Evolutionary conservation across 345 rosid species (phyloP).

Genomic region (Eucalyptus caleyi): DNA sequence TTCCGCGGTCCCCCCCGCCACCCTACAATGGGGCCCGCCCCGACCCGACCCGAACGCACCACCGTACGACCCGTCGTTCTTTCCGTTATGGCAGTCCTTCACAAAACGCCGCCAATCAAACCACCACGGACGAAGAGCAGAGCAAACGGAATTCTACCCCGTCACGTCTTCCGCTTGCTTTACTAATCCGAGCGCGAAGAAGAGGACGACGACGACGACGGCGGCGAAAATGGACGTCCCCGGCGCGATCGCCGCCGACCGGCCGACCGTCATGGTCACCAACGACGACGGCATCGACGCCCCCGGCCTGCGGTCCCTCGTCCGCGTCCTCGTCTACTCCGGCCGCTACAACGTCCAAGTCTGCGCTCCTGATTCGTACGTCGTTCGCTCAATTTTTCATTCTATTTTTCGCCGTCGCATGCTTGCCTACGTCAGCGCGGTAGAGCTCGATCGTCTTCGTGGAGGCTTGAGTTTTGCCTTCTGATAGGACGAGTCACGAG

Average conservation of each 20-base stretch:
- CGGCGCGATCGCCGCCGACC: not conserved
- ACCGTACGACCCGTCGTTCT: not conserved
- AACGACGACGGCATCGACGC: constrained; percentile 98
- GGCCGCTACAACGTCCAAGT: constrained; percentile 53
- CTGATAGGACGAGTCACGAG: not conserved
- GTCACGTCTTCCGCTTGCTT: not conserved
- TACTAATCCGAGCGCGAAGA: not conserved
- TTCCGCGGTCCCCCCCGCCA: not conserved
- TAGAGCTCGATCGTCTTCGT: not conserved
- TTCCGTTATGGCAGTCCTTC: not conserved
- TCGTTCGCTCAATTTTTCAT: not conserved
- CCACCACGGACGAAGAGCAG: not conserved
- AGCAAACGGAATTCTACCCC: not conserved
- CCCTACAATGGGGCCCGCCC: not conserved
- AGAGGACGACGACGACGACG: not conserved
- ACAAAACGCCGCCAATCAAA: not conserved
- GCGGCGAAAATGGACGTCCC: not conserved
- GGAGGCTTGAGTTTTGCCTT: not conserved
- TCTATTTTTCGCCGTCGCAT: not conserved
- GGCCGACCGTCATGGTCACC: constrained; percentile 42
- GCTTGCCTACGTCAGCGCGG: not conserved
- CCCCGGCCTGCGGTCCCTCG: constrained; percentile 67
- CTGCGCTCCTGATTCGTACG: constrained; percentile 92
- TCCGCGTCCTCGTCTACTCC: constrained; percentile 59
- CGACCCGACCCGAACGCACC: not conserved